Evolutionary conservation across 208 protist genomes (phyloP).

Genomic region (Crithidia brevicula): DNA sequence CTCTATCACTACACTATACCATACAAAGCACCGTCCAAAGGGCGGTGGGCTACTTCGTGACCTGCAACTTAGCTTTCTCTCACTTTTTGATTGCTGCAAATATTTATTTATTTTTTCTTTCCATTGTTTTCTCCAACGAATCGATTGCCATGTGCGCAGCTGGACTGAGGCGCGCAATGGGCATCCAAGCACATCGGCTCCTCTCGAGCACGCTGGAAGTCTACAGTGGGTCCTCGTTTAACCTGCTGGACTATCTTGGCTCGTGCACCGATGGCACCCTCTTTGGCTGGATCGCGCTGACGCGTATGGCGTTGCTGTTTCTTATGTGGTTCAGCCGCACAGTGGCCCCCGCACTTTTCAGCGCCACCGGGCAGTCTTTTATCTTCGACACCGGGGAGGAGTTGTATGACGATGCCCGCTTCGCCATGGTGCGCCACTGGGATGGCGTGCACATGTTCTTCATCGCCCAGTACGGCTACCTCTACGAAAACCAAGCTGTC

Average conservation of each 20-base stretch:
- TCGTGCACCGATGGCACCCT: constrained; percentile 46
- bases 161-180: neutral
- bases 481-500: constrained; percentile 64
- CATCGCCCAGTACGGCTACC: constrained; percentile 77
- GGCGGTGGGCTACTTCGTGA: no score
- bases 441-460: constrained; percentile 81
- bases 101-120: neutral
- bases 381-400: constrained; percentile 60
- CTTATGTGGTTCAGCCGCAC: constrained; percentile 50
- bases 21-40: no score
- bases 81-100: no score
- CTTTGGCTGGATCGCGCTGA: constrained; percentile 38
- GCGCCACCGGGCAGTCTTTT: constrained; percentile 29
- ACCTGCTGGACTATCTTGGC: constrained; percentile 49
- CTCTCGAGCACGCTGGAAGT: constrained; percentile 2
- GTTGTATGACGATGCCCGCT: constrained; percentile 55
- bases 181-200: neutral
- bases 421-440: constrained; percentile 66
- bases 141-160: neutral
- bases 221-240: constrained; percentile 23
- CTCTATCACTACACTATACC: no score
- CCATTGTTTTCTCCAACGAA: neutral
- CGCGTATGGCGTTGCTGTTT: constrained; percentile 46
- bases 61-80: no score
- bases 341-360: constrained; percentile 46